A percentile compares a stretch with the other conserved stretches of the same genome.
Evolutionary conservation across 2,329 filamentous ascomycete genomes (phyloP).

Genomic region (Neofusicoccum kwambonambiense): DNA sequence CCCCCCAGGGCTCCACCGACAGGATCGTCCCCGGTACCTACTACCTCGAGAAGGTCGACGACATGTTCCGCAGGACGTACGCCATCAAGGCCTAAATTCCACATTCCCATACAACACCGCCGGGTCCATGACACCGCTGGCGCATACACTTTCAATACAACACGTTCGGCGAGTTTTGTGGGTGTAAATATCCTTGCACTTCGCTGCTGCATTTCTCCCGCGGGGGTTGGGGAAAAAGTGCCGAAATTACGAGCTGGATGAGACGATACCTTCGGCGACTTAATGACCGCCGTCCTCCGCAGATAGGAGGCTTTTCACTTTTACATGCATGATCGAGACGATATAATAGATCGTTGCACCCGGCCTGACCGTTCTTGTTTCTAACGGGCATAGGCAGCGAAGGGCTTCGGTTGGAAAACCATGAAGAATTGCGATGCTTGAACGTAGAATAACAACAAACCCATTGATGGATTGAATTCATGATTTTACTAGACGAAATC

Average conservation of each 20-base stretch:
- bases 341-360: slow-evolving; percentile 10
- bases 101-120: background rate
- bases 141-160: background rate
- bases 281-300: background rate
- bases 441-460: slow-evolving; percentile 3
- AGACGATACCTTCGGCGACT: slow-evolving; percentile 12
- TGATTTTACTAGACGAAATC: background rate
- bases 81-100: slow-evolving; percentile 48
- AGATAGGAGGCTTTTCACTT: background rate
- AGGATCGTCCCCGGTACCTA: slow-evolving; percentile 49
- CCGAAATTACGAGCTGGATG: background rate
- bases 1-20: slow-evolving; percentile 44
- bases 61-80: slow-evolving; percentile 53
- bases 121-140: background rate
- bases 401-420: slow-evolving; percentile 5
- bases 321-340: slow-evolving; percentile 3
- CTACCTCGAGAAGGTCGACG: slow-evolving; percentile 51
- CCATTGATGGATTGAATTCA: background rate
- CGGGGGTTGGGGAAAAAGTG: background rate
- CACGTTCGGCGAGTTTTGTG: slow-evolving; percentile 3
- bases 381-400: background rate
- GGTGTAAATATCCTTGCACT: background rate
- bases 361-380: background rate
- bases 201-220: background rate
- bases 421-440: slow-evolving; percentile 5